A percentile compares a stretch with the other conserved stretches of the same genome.
These are phyloP conservation scores for Phyllosticta paracitricarpa DNA, from an alignment of 2,329 filamentous ascomycete genomes.

Conservation along the genomic window DNA sequence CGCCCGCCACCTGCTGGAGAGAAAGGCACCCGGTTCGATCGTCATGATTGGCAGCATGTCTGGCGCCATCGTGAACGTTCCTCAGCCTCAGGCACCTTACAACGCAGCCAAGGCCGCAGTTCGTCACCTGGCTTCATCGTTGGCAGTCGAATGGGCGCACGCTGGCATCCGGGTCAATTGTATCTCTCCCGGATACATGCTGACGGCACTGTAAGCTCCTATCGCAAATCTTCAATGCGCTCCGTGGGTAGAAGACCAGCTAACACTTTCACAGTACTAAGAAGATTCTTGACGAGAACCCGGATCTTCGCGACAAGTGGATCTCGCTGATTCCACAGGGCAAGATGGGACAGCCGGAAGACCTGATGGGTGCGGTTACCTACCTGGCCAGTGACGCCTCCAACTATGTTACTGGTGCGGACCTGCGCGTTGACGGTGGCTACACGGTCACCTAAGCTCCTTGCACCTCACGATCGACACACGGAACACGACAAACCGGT, in stretches of 20 bases:
- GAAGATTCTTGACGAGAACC: conserved; percentile 90
- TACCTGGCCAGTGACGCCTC: conserved; percentile 72
- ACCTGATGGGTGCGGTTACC: conserved; percentile 86
- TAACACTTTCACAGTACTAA: conserved; percentile 52
- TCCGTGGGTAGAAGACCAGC: neutral
- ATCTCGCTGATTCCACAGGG: conserved; percentile 84
- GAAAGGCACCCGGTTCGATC: conserved; percentile 70
- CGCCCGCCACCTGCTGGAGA: conserved; percentile 79
- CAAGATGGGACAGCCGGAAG: conserved; percentile 85
- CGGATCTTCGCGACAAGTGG: conserved; percentile 83
- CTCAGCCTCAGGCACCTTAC: conserved; percentile 87
- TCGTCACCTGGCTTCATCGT: conserved; percentile 72
- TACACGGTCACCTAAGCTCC: conserved; percentile 62
- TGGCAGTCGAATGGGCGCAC: conserved; percentile 90
- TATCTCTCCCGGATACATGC: conserved; percentile 93
- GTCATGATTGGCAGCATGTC: conserved; percentile 96
- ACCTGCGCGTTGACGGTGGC: conserved; percentile 77
- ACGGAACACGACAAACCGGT: neutral
- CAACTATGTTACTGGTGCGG: conserved; percentile 47
- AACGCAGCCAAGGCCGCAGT: conserved; percentile 91
- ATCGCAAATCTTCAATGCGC: no score
- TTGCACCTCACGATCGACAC: neutral
- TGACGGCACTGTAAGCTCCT: conserved; percentile 70
- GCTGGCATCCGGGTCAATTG: conserved; percentile 87
- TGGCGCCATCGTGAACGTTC: conserved; percentile 86